Base-by-base conservation (phyloP, 2,329 filamentous ascomycete genomes). In the Ophiostoma ips region DNA sequence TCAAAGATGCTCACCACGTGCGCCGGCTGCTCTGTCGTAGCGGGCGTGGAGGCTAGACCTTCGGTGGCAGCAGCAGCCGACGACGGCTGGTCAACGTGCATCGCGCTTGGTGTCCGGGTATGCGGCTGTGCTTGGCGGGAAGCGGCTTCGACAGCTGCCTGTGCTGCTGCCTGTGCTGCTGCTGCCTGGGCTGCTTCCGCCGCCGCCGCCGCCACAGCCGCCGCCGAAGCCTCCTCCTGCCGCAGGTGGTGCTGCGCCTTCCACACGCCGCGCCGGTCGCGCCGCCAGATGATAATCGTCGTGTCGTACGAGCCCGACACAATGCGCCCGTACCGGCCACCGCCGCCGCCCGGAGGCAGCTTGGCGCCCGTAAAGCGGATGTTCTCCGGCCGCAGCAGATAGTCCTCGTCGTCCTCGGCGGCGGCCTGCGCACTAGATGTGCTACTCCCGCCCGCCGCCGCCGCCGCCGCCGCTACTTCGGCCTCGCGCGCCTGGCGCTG, bases 271-370 rank as follows among this genome's bases (percentile, higher is more conserved):
- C 92, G 81, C 56, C 80, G 77, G 56, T 94, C 84, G 54, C 87
- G 82, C 57, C 85, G 83, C 92, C 92, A 98, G 51, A 98, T 86
- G 56, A 95, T 89, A 58, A 98, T 87, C 11, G 81, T 89, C 67
- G 95, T 87, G 58, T 98, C 92, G 58, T 98, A 98, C 1, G 88
- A 95, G 2, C 92, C 92, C 7, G 89, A 95, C 3, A 98, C 87
- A 52, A 98, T 98, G n/a, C 89, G 82, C 10, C 84, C 87, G 70
- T 90, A 95, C 57, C 76, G 81, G 59, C 87, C 87, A 24, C 90
- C 88, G 36, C 90, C 90, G 21, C 90, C 89, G 12, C 90, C 90
- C 0, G 90, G 89, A 1, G 90, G 90, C 2, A 96, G 72, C 61
- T 86, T 92, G 15, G 89, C 87, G 0, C 89, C 89, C 46, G 86